Evolutionary conservation across 371 early-diverging fungal species (phyloP), one percentile per base, ranked within the genome.

Genomic region (Mortierella sp.): DNA sequence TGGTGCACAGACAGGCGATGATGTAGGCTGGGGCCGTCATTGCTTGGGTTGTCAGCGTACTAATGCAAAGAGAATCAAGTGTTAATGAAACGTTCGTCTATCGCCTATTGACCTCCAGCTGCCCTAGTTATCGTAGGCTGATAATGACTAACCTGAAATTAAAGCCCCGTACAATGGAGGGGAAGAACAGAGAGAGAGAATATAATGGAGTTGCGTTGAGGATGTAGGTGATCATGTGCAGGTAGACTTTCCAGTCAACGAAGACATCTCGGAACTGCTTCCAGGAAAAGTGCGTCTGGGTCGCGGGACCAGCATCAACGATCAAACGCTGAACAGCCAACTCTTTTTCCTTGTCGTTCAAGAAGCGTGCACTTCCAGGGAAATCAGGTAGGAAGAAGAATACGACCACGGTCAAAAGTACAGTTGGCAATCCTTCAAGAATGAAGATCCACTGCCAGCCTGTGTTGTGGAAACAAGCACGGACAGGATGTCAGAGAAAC

Each of bases 401-500:
- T 31, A 88, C 79, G 8, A 82, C 58, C 27, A 88, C 42, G 12
- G 92, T 86, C 49, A 91, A 79, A 0, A 90, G 34, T 2, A 90
- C 72, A 0, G 94, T 88, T 2, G 89, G 87, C 42, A 92, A 61
- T 7, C 92, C 93, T 67, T 92, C 91, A 46, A 93, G 83, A 30
- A 93, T 84, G 67, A 93, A 93, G 48, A 93, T 85, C 89, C 87
- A 87, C 59, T 87, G 87, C 90, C 90, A 90, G 1, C 84, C 89
- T 54, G 10, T 34, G 34, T 10, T n/a, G n/a, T n/a, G n/a, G n/a
- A n/a, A n/a, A n/a, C n/a, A n/a, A n/a, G n/a, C n/a, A n/a, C n/a
- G n/a, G n/a, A n/a, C n/a, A n/a, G n/a, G n/a, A n/a, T n/a, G n/a
- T n/a, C n/a, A n/a, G n/a, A n/a, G n/a, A n/a, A n/a, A n/a, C n/a